Percentiles rank a stretch among this genome's conserved stretches.
These are phyloP conservation scores for Chalaropsis thielavioides DNA, from an alignment of 2,329 filamentous ascomycete species.

Conservation along the genomic window DNA sequence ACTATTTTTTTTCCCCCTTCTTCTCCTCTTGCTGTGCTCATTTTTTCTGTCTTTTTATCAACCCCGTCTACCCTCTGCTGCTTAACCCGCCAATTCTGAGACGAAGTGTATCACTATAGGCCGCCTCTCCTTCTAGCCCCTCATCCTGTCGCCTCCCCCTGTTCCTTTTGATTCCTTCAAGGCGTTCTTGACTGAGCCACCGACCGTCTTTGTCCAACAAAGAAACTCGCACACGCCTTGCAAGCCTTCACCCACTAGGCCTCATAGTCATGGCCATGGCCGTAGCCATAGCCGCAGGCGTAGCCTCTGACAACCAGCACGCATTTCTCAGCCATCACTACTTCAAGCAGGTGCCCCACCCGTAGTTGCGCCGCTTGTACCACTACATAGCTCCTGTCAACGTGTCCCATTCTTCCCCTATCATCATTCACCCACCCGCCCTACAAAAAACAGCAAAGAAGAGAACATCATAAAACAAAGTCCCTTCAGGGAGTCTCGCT, in stretches of 20 bases:
- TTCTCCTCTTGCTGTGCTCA: neutral
- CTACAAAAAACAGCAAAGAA: neutral
- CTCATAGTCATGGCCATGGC: no score
- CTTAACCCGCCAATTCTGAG: neutral
- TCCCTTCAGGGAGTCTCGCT: neutral
- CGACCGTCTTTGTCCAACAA: neutral
- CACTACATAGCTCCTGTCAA: neutral
- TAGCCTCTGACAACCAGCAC: neutral
- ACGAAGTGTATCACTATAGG: neutral
- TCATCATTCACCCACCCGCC: neutral
- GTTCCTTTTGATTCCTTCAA: slow-evolving; percentile 4
- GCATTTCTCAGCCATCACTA: neutral
- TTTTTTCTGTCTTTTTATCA: neutral
- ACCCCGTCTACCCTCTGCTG: neutral
- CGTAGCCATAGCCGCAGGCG: no score
- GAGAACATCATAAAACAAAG: neutral
- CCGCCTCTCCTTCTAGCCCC: neutral
- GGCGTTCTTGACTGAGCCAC: neutral
- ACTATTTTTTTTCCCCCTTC: neutral
- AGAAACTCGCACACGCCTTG: no score
- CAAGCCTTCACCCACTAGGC: no score
- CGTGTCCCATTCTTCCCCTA: neutral
- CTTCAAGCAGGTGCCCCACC: neutral
- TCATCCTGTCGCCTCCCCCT: slow-evolving; percentile 3
- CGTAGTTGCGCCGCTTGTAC: neutral